A percentile compares a stretch with the other conserved stretches of the same genome.
These are phyloP conservation scores for Nicotiana knightiana DNA, from an alignment of 257 asterid genomes.

Conservation along the genomic window DNA sequence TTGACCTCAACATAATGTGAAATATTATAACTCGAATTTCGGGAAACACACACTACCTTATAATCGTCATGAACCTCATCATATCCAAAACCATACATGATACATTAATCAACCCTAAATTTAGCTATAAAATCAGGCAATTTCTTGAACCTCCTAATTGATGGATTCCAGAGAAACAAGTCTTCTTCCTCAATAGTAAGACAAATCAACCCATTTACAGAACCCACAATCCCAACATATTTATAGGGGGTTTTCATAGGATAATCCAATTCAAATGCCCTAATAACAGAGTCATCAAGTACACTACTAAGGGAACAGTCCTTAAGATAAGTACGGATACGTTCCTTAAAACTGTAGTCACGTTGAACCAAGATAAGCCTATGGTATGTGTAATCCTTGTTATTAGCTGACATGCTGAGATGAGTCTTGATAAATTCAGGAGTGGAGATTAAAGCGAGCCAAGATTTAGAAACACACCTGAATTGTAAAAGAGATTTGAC, in stretches of 20 bases:
- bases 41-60: neutral
- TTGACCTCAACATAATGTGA: too few species aligned
- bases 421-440: neutral
- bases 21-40: too few species aligned
- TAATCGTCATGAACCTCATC: neutral
- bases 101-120: neutral
- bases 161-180: neutral
- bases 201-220: neutral
- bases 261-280: neutral
- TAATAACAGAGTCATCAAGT: neutral
- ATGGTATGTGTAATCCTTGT: neutral
- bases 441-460: neutral
- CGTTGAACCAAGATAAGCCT: neutral
- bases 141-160: neutral
- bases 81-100: neutral
- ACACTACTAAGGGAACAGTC: neutral
- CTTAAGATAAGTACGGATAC: neutral
- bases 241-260: neutral
- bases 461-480: neutral
- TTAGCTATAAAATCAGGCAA: neutral
- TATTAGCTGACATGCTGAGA: neutral
- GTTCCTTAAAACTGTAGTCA: neutral
- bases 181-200: neutral
- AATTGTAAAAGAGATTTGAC: neutral
- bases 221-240: neutral